phyloP scores from a whole-genome alignment of 2,329 filamentous ascomycete species.

The Westerdykella aurantiaca region DNA sequence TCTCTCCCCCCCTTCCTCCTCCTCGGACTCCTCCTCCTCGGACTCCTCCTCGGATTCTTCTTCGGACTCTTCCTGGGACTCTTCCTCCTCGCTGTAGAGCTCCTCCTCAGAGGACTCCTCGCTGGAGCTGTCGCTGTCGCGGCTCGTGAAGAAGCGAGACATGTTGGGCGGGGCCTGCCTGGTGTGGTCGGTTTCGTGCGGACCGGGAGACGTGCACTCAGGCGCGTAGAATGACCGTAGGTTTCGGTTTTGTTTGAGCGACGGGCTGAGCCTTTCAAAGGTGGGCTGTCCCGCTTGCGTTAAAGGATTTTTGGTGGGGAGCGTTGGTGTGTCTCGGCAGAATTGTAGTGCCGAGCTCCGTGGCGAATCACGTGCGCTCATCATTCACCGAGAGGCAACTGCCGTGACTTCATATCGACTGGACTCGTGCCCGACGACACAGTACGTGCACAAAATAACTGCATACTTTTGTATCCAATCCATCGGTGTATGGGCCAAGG shows the following conservation, averaged over 20 bases:
- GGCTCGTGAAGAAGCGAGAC: conserved; percentile 85
- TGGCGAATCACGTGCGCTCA: neutral
- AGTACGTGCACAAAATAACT: too few relatives aligned
- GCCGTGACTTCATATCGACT: too few relatives aligned
- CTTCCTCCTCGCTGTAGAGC: conserved; percentile 76
- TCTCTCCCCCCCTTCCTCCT: conserved; percentile 44
- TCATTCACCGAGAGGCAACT: neutral
- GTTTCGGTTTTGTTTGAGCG: neutral
- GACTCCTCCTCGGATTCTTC: conserved; percentile 52
- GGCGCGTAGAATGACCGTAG: neutral
- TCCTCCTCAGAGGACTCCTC: conserved; percentile 94
- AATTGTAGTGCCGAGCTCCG: neutral
- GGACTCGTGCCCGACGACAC: too few relatives aligned
- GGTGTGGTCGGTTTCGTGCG: conserved; percentile 18
- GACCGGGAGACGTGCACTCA: neutral
- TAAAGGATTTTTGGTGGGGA: neutral
- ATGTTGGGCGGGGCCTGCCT: conserved; percentile 24
- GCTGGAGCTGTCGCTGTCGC: conserved; percentile 84
- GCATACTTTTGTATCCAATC: too few relatives aligned
- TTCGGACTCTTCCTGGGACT: conserved; percentile 41
- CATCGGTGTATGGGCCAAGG: too few relatives aligned
- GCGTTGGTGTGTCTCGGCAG: neutral
- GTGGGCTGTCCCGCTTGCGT: neutral
- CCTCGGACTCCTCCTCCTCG: conserved; percentile 52
- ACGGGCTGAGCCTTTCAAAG: conserved; percentile 1